phyloP scores from a whole-genome alignment of 2,329 filamentous ascomycete species.

The Microcyclospora pomicola region DNA sequence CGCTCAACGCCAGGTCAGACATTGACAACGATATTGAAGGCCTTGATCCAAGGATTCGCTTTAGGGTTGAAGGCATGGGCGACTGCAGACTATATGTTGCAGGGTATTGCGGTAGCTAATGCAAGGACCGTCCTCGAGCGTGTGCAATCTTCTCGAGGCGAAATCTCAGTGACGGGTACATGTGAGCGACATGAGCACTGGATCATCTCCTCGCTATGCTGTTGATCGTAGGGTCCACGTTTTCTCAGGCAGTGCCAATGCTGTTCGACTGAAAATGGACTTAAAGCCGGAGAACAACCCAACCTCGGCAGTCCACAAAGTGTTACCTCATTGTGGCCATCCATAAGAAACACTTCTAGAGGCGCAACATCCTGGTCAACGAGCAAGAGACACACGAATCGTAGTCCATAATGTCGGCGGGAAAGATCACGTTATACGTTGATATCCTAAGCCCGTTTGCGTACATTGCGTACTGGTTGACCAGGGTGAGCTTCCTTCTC shows the following conservation, averaged over 20 bases:
- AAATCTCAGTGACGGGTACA: too few species aligned
- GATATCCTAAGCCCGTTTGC: conserved; percentile 48
- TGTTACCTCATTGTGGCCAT: too few species aligned
- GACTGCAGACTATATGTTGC: too few species aligned
- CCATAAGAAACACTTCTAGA: too few species aligned
- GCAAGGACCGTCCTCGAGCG: too few species aligned
- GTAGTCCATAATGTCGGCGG: conserved; percentile 26
- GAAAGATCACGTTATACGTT: conserved; percentile 43
- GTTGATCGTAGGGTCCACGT: background rate
- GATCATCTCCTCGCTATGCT: background rate
- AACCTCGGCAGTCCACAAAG: background rate
- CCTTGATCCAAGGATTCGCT: too few species aligned
- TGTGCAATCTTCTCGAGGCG: too few species aligned
- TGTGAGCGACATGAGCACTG: conserved; percentile 2
- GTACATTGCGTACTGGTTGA: conserved; percentile 44
- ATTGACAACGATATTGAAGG: background rate
- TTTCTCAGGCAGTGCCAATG: background rate
- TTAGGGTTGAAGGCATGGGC: too few species aligned
- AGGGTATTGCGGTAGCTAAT: too few species aligned
- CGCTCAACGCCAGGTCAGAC: too few species aligned
- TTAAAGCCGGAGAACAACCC: background rate
- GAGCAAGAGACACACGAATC: too few species aligned
- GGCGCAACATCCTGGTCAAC: too few species aligned
- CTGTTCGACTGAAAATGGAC: background rate
- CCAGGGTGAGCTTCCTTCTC: conserved; percentile 30